Evolutionary conservation across 352 stramenopile species (phyloP), one percentile per base, ranked within the genome.

Genomic region (Aphanomyces cochlioides): DNA sequence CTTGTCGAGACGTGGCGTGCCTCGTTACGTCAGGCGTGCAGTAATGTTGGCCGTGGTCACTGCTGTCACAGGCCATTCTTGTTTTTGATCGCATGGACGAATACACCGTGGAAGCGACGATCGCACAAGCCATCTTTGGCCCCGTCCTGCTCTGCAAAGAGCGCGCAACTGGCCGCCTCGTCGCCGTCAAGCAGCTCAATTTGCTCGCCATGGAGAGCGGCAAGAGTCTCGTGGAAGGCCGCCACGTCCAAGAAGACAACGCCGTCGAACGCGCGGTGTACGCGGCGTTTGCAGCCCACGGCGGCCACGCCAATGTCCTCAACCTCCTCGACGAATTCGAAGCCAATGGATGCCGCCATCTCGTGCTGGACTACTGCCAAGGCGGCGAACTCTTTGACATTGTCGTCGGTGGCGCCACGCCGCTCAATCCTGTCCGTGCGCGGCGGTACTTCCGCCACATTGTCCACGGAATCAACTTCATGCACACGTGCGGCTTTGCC

Each of bases 181-280:
- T 93, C 67, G 86, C 86, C 47, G 83, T 93, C 53, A 93, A 93
- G 77, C 73, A 79, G 63, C 85, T 88, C 79, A 85, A 80, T 66
- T 58, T 85, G 43, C 69, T 79, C 34, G 78, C 85, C 73, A 81
- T 87, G 78, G 56, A 66, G 21, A 73, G 71, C 8, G 78, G 72
- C 5, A 77, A 75, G 7, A 77, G 78, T 17, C 21, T 36, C 17
- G 15, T 41, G 21, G 47, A 59, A 67, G 80, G 87, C 75, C 90
- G 89, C 72, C 82, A 85, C 47, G 83, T 93, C 68, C 83, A 82
- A 71, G 86, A 93, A 68, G 88, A 93, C 74, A 84, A 90, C 28
- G 83, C 82, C 59, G 80, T 92, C 43, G 86, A 93, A 73, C 82
- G 82, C 67, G 79, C 83, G 61, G 69, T 92, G 57, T 89, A 89